Conservation (phyloP, 441 rosid species). For the Eugenia klotzschiana region DNA sequence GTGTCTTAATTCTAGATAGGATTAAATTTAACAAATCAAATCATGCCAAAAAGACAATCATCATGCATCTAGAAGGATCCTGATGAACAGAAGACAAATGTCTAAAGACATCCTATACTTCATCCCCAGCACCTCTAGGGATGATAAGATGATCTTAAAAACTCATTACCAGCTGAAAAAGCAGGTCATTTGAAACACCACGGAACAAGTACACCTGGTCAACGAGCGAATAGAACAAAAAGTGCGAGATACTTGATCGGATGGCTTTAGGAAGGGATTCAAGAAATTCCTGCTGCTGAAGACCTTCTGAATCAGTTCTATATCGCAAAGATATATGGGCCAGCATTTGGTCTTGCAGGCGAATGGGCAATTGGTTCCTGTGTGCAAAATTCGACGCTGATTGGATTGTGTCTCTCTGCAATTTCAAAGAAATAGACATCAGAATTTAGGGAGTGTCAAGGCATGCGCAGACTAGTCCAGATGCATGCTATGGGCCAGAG, state of each 20-base stretch:
- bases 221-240: slow-evolving; percentile 66
- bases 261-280: slow-evolving; percentile 82
- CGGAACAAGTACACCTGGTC: slow-evolving; percentile 70
- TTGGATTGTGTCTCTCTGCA: slow-evolving; percentile 74
- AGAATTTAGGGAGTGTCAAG: background rate
- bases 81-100: background rate
- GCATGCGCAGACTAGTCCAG: background rate
- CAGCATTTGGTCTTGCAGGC: slow-evolving; percentile 83
- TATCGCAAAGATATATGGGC: slow-evolving; percentile 70
- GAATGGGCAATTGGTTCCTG: slow-evolving; percentile 59
- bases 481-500: background rate
- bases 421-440: background rate
- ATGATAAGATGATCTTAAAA: background rate
- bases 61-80: background rate
- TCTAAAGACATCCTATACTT: background rate
- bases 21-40: background rate
- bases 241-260: slow-evolving; percentile 60
- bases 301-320: slow-evolving; percentile 73
- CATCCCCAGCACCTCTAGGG: background rate
- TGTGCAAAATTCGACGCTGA: slow-evolving; percentile 66
- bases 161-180: slow-evolving; percentile 74
- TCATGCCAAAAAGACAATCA: background rate
- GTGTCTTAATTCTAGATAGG: background rate
- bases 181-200: slow-evolving; percentile 83
- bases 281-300: slow-evolving; percentile 81